Evolutionary conservation across 331 rosid species (phyloP).

Genomic region (Quercus phellos): DNA sequence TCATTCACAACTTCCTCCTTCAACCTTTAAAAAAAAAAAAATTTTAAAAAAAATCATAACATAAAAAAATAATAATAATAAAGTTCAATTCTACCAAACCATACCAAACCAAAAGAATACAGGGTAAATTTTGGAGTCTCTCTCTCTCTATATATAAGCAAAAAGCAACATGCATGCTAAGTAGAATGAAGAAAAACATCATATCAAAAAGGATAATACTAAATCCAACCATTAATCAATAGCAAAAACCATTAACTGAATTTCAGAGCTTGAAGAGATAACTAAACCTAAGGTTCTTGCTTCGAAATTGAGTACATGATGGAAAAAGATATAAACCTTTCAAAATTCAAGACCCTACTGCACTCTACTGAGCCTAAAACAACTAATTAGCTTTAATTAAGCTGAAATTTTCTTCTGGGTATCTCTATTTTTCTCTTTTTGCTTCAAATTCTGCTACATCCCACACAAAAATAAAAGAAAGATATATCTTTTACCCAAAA

Average conservation of each 20-base stretch:
- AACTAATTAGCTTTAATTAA: constrained; percentile 2
- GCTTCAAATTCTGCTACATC: background rate
- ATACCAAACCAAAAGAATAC: background rate
- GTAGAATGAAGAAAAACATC: background rate
- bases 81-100: background rate
- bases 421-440: background rate
- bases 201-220: background rate
- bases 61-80: background rate
- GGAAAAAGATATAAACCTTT: background rate
- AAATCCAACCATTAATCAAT: background rate
- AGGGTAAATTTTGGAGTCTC: background rate
- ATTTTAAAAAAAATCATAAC: background rate
- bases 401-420: constrained; percentile 16
- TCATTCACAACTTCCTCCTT: constrained; percentile 43
- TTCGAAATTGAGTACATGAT: background rate
- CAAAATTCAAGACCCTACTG: constrained; percentile 7
- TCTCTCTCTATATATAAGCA: background rate
- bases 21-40: constrained; percentile 6
- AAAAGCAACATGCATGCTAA: background rate
- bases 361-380: constrained; percentile 3
- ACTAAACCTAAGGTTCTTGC: background rate
- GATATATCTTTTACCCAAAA: background rate
- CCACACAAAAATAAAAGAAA: background rate
- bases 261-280: background rate
- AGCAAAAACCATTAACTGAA: background rate